A percentile compares a stretch with the other conserved stretches of the same genome.
Evolutionary conservation across 345 rosid species (phyloP).

Genomic region (Cochlearia excelsa): DNA sequence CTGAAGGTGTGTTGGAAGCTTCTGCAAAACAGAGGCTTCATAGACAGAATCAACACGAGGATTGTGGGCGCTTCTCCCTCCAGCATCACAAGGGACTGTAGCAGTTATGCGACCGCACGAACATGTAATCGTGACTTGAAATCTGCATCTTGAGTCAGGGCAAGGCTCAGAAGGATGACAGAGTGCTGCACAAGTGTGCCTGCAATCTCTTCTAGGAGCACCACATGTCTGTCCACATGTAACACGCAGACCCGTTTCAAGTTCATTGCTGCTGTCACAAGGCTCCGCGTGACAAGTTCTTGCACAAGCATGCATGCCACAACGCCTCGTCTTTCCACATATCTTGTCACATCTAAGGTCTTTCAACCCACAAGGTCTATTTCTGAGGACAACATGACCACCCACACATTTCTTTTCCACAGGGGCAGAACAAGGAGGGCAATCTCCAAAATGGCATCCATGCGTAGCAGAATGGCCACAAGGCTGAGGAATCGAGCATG

Average conservation of each 20-base stretch:
- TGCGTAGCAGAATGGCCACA: conserved; percentile 90
- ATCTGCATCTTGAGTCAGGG: conserved; percentile 82
- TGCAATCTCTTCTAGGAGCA: conserved; percentile 89
- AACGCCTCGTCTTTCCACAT: conserved; percentile 88
- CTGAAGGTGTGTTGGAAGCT: conserved; percentile 68
- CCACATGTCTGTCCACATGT: conserved; percentile 95
- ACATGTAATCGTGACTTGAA: conserved; percentile 65
- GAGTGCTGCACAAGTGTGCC: conserved; percentile 70
- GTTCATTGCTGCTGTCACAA: conserved; percentile 49
- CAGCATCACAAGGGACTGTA: conserved; percentile 84
- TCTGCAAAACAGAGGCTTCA: conserved; percentile 66
- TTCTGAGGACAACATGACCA: conserved; percentile 90
- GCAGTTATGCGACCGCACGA: conserved; percentile 78
- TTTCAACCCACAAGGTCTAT: conserved; percentile 91
- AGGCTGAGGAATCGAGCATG: conserved; percentile 71
- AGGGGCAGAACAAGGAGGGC: conserved; percentile 93
- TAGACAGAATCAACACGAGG: conserved; percentile 45
- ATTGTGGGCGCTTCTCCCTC: conserved; percentile 56
- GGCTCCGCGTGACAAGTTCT: conserved; percentile 78
- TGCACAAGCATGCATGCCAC: conserved; percentile 94
- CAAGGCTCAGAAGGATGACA: conserved; percentile 84
- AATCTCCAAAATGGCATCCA: conserved; percentile 94
- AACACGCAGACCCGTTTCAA: conserved; percentile 45
- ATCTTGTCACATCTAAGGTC: conserved; percentile 87
- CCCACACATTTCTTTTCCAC: conserved; percentile 89